These are phyloP conservation scores for Hypocrella siamensis DNA, from an alignment of 2,329 filamentous ascomycete genomes.

Conservation along the genomic window DNA sequence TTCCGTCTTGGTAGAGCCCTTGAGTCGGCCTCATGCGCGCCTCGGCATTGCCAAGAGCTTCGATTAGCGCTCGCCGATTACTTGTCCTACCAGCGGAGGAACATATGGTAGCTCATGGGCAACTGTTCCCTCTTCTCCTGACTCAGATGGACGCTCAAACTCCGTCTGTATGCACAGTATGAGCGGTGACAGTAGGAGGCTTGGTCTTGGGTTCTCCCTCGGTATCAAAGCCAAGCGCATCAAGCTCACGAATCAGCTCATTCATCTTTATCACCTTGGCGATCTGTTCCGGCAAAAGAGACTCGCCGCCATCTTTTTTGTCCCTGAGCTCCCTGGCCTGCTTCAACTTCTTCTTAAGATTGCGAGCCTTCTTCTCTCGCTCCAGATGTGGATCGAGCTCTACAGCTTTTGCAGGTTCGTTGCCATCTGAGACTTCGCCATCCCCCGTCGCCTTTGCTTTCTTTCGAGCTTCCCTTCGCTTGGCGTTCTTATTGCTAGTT, in stretches of 20 bases:
- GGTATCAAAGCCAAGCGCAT: slow-evolving; percentile 67
- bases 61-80: too few relatives aligned
- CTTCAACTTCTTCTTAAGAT: slow-evolving; percentile 84
- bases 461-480: slow-evolving; percentile 43
- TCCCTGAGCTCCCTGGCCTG: slow-evolving; percentile 81
- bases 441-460: slow-evolving; percentile 41
- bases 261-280: slow-evolving; percentile 97
- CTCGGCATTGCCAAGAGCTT: too few relatives aligned
- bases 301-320: slow-evolving; percentile 79
- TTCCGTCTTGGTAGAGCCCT: too few relatives aligned
- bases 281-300: slow-evolving; percentile 81
- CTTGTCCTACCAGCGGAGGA: too few relatives aligned
- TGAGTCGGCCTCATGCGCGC: too few relatives aligned
- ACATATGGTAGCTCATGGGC: too few relatives aligned
- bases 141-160: not conserved
- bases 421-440: slow-evolving; percentile 44
- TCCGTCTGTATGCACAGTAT: not conserved
- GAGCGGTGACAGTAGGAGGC: slow-evolving; percentile 5
- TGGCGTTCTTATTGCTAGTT: slow-evolving; percentile 72
- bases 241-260: slow-evolving; percentile 78
- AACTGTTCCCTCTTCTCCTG: not conserved
- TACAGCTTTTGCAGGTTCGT: slow-evolving; percentile 18
- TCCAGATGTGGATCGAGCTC: slow-evolving; percentile 55
- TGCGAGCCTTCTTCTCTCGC: slow-evolving; percentile 83
- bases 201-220: slow-evolving; percentile 50